A percentile compares a stretch with the other conserved stretches of the same genome.
These are phyloP conservation scores for Globisporangium uncinulatum DNA, from an alignment of 352 stramenopile species.

Conservation along the genomic window DNA sequence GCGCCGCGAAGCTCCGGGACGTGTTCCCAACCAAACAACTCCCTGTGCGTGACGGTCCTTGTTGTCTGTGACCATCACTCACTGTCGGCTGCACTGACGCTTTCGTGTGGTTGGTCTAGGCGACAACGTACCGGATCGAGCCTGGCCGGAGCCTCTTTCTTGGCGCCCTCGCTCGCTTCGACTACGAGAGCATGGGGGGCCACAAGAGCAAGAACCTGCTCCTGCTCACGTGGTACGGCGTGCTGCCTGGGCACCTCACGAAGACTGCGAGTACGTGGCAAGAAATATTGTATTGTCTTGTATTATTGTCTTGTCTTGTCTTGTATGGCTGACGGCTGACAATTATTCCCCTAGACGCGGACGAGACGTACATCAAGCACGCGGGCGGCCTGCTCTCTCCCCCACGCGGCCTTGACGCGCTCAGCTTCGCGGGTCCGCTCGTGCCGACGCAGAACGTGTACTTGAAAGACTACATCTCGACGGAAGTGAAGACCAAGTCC, in stretches of 20 bases:
- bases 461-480: slow-evolving; percentile 64
- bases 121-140: slow-evolving; percentile 62
- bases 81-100: not conserved
- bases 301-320: no score
- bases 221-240: slow-evolving; percentile 78
- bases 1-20: slow-evolving; percentile 56
- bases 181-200: slow-evolving; percentile 50
- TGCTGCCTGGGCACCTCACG: slow-evolving; percentile 74
- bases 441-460: slow-evolving; percentile 46
- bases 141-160: slow-evolving; percentile 74
- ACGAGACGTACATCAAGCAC: slow-evolving; percentile 77
- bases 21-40: slow-evolving; percentile 76
- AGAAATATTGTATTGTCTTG: not conserved
- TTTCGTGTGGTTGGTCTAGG: slow-evolving; percentile 15
- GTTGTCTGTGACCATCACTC: not conserved
- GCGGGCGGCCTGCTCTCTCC: slow-evolving; percentile 71
- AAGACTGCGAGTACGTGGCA: slow-evolving; percentile 66
- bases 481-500: slow-evolving; percentile 55
- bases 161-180: slow-evolving; percentile 63
- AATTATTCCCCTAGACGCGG: slow-evolving; percentile 30
- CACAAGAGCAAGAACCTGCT: slow-evolving; percentile 52
- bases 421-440: slow-evolving; percentile 72
- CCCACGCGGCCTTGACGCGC: slow-evolving; percentile 63
- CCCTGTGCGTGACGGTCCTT: slow-evolving; percentile 28
- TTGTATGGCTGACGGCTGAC: not conserved